Conservation (phyloP, 345 rosid genomes). For the Gossypium anomalum region DNA sequence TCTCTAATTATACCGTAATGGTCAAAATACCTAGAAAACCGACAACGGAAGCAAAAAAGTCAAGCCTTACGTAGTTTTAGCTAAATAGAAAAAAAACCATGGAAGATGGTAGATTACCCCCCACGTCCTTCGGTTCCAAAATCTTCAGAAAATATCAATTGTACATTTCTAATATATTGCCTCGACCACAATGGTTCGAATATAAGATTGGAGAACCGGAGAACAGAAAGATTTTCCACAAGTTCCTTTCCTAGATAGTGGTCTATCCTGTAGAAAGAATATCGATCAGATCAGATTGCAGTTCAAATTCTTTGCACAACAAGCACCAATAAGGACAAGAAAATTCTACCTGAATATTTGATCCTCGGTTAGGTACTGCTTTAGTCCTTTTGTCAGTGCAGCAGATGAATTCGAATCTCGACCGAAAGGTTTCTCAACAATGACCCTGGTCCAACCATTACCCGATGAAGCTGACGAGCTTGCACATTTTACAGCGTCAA, state of each 20-base stretch:
- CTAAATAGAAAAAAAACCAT: background rate
- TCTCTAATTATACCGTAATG: slow-evolving; percentile 93
- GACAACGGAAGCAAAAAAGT: background rate
- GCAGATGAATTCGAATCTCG: slow-evolving; percentile 96
- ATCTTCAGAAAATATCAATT: slow-evolving; percentile 92
- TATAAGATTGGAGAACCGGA: slow-evolving; percentile 96
- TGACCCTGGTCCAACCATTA: slow-evolving; percentile 96
- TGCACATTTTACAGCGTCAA: slow-evolving; percentile 90
- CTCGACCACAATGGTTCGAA: slow-evolving; percentile 97
- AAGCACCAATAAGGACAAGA: slow-evolving; percentile 5
- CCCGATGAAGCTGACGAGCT: slow-evolving; percentile 84
- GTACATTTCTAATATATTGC: slow-evolving; percentile 89
- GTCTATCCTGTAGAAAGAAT: slow-evolving; percentile 66
- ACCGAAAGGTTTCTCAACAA: slow-evolving; percentile 99
- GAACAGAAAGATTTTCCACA: slow-evolving; percentile 93
- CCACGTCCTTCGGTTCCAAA: slow-evolving; percentile 99
- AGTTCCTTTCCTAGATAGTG: slow-evolving; percentile 98
- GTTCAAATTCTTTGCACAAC: background rate
- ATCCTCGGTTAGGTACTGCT: slow-evolving; percentile 80
- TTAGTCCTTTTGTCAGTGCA: slow-evolving; percentile 78
- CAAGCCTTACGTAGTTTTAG: background rate
- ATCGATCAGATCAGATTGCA: slow-evolving; percentile 19
- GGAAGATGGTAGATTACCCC: slow-evolving; percentile 52
- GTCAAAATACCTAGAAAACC: slow-evolving; percentile 72
- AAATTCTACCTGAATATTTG: slow-evolving; percentile 80